phyloP scores from a whole-genome alignment of 1,139 yeast species.

The Saccharomyces hybrid region DNA sequence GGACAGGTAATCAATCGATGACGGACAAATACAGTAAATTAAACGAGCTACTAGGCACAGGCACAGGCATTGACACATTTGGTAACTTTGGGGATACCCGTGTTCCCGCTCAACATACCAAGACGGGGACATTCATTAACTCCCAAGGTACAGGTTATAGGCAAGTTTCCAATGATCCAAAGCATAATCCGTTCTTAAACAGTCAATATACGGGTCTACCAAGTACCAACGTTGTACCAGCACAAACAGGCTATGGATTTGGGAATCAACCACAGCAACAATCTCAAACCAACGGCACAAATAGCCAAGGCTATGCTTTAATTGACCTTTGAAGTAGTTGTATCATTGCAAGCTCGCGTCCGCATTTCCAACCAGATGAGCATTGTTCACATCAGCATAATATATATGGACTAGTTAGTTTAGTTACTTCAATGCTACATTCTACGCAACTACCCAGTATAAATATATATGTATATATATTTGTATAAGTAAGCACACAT shows the following conservation, averaged over 20 bases:
- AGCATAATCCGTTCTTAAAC: constrained; percentile 62
- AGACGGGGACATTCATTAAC: constrained; percentile 69
- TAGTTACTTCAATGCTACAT: neutral
- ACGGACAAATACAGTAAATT: constrained; percentile 59
- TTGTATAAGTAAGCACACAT: neutral
- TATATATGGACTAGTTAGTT: neutral
- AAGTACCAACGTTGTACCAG: constrained; percentile 47
- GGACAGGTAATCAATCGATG: constrained; percentile 42
- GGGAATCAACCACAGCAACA: constrained; percentile 52
- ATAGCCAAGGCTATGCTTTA: constrained; percentile 10
- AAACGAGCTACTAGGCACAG: constrained; percentile 70
- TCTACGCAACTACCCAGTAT: neutral
- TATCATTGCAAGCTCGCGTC: neutral
- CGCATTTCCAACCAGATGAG: neutral
- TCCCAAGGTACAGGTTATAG: constrained; percentile 82
- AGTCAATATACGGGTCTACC: constrained; percentile 73
- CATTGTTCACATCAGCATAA: neutral
- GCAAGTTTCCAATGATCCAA: constrained; percentile 39
- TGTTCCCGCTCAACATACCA: constrained; percentile 90
- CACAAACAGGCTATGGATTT: constrained; percentile 88
- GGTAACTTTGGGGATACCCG: constrained; percentile 89
- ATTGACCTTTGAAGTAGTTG: constrained; percentile 7
- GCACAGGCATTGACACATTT: constrained; percentile 90
- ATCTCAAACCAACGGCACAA: constrained; percentile 21
- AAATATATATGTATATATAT: neutral